Percentiles rank a stretch among this genome's conserved stretches.
Evolutionary conservation across 2,329 filamentous ascomycete species (phyloP).

Genomic region (Trichoderma cornu-damae): DNA sequence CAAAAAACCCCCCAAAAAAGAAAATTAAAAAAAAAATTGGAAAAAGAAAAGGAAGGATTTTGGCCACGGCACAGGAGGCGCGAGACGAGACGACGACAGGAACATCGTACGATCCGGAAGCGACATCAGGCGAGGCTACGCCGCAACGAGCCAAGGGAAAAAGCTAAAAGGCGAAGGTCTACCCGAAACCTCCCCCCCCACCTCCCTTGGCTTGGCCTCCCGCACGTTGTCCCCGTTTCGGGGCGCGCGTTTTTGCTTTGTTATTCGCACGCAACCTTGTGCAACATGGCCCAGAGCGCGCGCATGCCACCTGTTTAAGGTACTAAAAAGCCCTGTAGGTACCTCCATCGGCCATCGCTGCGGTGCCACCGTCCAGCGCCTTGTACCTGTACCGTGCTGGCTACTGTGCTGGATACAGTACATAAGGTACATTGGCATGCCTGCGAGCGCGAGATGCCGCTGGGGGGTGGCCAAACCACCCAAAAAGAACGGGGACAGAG

Average conservation of each 20-base stretch:
- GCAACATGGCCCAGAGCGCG: neutral
- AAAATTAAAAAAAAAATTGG: too few species aligned
- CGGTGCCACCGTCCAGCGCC: too few species aligned
- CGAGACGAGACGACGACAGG: conserved; percentile 20
- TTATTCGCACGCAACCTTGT: too few species aligned
- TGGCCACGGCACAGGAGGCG: neutral
- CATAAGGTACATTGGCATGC: neutral
- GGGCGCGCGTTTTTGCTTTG: too few species aligned
- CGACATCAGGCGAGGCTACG: conserved; percentile 29
- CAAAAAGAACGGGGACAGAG: neutral
- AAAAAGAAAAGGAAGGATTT: too few species aligned
- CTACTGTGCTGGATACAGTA: neutral
- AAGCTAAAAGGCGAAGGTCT: conserved; percentile 5
- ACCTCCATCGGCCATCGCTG: too few species aligned
- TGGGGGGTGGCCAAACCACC: too few species aligned
- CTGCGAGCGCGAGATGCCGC: neutral
- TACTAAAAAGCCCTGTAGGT: too few species aligned
- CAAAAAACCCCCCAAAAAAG: too few species aligned
- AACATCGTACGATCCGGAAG: conserved; percentile 32
- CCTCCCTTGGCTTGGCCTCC: neutral
- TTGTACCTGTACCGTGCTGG: neutral
- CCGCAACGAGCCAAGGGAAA: conserved; percentile 22
- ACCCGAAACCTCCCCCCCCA: conserved; percentile 9
- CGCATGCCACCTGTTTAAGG: too few species aligned
- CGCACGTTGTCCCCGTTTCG: too few species aligned